Evolutionary conservation across 2,329 filamentous ascomycete species (phyloP), one percentile per base, ranked within the genome.

Genomic region (Escovopsis sp.): DNA sequence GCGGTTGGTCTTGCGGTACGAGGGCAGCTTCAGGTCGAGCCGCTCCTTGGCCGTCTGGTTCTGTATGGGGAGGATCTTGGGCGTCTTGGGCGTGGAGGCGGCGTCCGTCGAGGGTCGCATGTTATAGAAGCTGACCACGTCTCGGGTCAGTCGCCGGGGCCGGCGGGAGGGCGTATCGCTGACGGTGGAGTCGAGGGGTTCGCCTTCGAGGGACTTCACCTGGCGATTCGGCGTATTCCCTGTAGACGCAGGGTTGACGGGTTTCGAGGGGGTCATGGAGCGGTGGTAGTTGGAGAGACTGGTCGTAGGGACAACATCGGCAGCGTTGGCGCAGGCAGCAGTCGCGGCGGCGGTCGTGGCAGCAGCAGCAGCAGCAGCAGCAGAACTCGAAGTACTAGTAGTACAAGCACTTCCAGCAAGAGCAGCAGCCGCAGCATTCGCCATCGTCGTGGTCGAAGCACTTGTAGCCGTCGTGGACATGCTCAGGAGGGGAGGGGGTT

Each of bases 1-100:
- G n/a, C 82, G 77, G 47, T 85, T 77, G n/a, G 80, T 79, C 48
- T 73, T 74, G 37, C 80, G 72, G 51, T 79, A 86, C 2, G 76
- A 76, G 2, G 83, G 81, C 44, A 76, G 73, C 38, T 84, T 84
- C 25, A 90, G 60, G 42, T 84, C 84, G 27, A 90, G 66, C 38
- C 75, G 75, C 56, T 90, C 83, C 50, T 85, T 85, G 5, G 79
- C 76, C 29, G 82, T 85, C 54, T 84, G 79, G 36, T 81, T 84
- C 33, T 78, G 72, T 30, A 85, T 70, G n/a, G 81, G 79, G n/a
- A 79, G 60, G 27, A 84, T 75, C 37, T 76, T 77, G 27, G 72
- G 72, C 1, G 67, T 66, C 45, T 68, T 72, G 2, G 70, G 71
- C 2, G 62, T 63, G 7, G 50, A 37, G 15, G 54, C 51, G 23